Evolutionary conservation across 2,329 filamentous ascomycete species (phyloP), one percentile per base, ranked within the genome.

Genomic region (Apiospora pterosperma): DNA sequence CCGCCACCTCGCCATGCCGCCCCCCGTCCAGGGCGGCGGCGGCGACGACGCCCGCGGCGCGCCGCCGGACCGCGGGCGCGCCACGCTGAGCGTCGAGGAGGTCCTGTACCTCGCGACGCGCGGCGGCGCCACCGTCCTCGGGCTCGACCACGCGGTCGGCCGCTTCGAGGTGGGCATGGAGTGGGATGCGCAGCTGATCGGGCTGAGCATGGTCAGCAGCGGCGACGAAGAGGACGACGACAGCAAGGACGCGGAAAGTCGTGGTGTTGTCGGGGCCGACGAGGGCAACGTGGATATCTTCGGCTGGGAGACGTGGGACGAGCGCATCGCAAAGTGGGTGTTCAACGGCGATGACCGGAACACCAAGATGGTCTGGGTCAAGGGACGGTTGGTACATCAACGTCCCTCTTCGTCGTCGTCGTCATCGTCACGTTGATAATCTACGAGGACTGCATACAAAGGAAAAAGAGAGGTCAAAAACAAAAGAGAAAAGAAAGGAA

Each of bases 301-400:
- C 81, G 94, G 93, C 1, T 93, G 90, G 86, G 95, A 98, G 84
- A 86, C 74, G n/a, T 96, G 92, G 92, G 87, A 90, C 42, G 92
- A 98, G 72, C 87, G 83, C 73, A 80, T 98, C 12, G 92, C 92
- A 62, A 99, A 99, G 82, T 99, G 96, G 96, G 82, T 98, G 67
- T 99, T 92, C 79, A 91, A 88, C 69, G 96, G 96, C 0, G 94
- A 98, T 80, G 96, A 98, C 78, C 84, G 95, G 70, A 98, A 98
- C 76, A 95, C 93, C 3, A 85, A 84, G 71, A 88, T 85, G 70
- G 96, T 99, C 5, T 99, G 95, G 95, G 93, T 98, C 1, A 88
- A 85, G 74, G 96, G 96, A 3, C 80, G 88, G 68, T 77, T 96
- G 76, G 96, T 97, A 59, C 93, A 97, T 79, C 28, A 62, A 31